These are phyloP conservation scores for Phaseolus lunatus DNA, from an alignment of 306 rosid species.

Conservation along the genomic window DNA sequence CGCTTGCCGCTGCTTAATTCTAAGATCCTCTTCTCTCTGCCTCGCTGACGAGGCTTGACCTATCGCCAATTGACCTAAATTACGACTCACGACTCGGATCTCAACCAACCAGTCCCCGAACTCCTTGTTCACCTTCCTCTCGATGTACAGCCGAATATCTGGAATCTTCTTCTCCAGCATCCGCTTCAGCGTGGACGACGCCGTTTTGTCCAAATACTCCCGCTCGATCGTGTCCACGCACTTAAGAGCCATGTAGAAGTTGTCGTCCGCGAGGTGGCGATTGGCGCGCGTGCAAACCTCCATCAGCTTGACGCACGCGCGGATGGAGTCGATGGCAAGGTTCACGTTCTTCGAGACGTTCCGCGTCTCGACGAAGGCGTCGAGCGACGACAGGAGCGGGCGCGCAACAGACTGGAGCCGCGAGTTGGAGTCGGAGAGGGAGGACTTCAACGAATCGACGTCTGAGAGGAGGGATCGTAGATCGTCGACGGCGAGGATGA, in stretches of 20 bases:
- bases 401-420: slow-evolving; percentile 82
- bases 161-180: slow-evolving; percentile 98
- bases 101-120: slow-evolving; percentile 98
- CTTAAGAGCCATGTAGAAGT: slow-evolving; percentile 93
- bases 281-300: slow-evolving; percentile 90
- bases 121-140: slow-evolving; percentile 88
- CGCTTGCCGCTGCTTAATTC: slow-evolving; percentile 98
- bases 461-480: slow-evolving; percentile 98
- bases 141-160: slow-evolving; percentile 86
- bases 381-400: slow-evolving; percentile 88
- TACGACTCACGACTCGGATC: slow-evolving; percentile 92
- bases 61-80: slow-evolving; percentile 91
- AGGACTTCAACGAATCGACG: slow-evolving; percentile 89
- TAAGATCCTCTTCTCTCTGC: slow-evolving; percentile 95
- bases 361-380: slow-evolving; percentile 82
- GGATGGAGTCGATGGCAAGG: slow-evolving; percentile 78
- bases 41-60: slow-evolving; percentile 95
- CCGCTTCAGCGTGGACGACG: slow-evolving; percentile 76
- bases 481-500: slow-evolving; percentile 97
- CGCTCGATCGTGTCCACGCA: slow-evolving; percentile 82
- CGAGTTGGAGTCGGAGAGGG: slow-evolving; percentile 90
- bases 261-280: slow-evolving; percentile 63
- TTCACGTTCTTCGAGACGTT: slow-evolving; percentile 76
- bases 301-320: slow-evolving; percentile 56
- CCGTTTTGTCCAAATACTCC: slow-evolving; percentile 66